These are phyloP conservation scores for Neospora caninum DNA, from an alignment of 169 alveolate genomes.

Conservation along the genomic window DNA sequence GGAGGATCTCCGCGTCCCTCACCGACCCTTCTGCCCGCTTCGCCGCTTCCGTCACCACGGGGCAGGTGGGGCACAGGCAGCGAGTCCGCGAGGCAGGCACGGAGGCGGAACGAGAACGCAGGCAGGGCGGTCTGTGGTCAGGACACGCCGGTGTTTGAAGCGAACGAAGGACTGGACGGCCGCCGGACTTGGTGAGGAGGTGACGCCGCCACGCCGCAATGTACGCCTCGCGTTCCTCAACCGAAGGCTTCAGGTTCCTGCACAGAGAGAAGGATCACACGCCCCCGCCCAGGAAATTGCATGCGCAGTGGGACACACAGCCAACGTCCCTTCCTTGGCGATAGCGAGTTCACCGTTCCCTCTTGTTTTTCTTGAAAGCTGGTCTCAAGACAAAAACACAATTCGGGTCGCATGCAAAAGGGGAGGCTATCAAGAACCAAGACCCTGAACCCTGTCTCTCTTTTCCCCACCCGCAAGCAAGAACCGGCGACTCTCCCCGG, in stretches of 20 bases:
- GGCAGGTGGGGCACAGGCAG: not conserved
- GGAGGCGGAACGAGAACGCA: not conserved
- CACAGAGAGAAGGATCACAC: not conserved
- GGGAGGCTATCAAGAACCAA: too few relatives aligned
- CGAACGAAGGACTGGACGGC: not conserved
- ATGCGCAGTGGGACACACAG: too few relatives aligned
- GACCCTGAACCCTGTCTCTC: too few relatives aligned
- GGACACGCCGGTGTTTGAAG: not conserved
- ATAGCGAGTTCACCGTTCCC: too few relatives aligned
- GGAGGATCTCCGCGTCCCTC: not conserved
- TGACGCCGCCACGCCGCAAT: conserved; percentile 12
- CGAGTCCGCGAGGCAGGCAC: not conserved
- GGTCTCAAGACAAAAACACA: too few relatives aligned
- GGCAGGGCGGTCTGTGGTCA: not conserved
- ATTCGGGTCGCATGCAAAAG: too few relatives aligned
- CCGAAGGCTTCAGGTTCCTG: not conserved
- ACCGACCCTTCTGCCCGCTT: not conserved
- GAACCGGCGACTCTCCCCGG: too few relatives aligned
- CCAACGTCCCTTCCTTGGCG: too few relatives aligned
- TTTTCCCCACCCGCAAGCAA: too few relatives aligned
- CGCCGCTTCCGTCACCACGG: not conserved
- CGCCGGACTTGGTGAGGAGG: conserved; percentile 1
- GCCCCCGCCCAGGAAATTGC: too few relatives aligned
- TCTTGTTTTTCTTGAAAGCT: too few relatives aligned
- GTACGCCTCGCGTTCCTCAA: conserved; percentile 9